Percentiles rank a stretch among this genome's conserved stretches.
Evolutionary conservation across 1,284 basidiomycete genomes (phyloP).

Genomic region (Serendipita sp.): DNA sequence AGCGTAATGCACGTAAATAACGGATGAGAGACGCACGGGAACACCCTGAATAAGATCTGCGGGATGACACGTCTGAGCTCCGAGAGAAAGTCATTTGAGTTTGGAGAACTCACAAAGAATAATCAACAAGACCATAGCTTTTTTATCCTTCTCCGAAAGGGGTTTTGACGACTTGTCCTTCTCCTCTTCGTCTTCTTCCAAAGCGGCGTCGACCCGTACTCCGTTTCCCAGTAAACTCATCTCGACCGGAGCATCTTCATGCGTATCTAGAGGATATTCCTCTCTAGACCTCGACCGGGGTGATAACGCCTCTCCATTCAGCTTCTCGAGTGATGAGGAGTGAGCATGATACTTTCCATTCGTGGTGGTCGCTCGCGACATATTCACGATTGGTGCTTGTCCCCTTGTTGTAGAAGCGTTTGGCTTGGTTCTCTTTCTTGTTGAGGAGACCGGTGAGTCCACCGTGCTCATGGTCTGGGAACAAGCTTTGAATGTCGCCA

Average conservation of each 20-base stretch:
- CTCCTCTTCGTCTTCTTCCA: constrained; percentile 5
- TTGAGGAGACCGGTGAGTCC: neutral
- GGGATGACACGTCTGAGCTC: neutral
- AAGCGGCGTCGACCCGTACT: neutral
- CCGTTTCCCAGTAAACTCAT: constrained; percentile 1
- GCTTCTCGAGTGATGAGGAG: neutral
- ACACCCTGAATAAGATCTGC: constrained; percentile 87
- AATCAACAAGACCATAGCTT: constrained; percentile 75
- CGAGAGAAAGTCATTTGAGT: constrained; percentile 12
- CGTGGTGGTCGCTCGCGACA: neutral
- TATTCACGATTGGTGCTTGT: neutral
- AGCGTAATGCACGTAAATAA: constrained; percentile 17
- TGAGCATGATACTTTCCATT: neutral
- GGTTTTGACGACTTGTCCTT: constrained; percentile 27
- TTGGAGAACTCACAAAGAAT: constrained; percentile 59
- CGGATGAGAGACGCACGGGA: constrained; percentile 44
- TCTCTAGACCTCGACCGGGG: neutral
- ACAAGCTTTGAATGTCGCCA: neutral
- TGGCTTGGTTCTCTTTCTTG: neutral
- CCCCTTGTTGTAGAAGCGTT: neutral
- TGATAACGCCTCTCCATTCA: neutral
- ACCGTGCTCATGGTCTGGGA: constrained; percentile 1
- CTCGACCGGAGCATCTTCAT: neutral
- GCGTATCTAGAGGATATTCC: neutral
- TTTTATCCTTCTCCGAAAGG: constrained; percentile 62